These are phyloP conservation scores for Pelargonium nanum DNA, from an alignment of 345 rosid species.

Conservation along the genomic window DNA sequence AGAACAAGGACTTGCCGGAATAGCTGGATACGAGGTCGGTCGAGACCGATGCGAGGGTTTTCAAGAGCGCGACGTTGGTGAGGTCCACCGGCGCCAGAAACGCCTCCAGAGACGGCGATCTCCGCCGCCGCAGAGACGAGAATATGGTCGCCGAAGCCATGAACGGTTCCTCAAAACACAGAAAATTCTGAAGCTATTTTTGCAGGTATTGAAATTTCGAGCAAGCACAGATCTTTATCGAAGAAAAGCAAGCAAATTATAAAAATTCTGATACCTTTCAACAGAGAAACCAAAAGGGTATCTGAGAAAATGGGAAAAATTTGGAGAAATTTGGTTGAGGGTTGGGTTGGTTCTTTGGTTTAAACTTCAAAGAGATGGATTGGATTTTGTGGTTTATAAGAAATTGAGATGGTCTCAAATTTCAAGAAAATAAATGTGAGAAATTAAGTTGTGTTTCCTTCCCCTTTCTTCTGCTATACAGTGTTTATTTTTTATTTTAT, in stretches of 20 bases:
- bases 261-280: no score
- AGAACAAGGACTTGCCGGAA: constrained; percentile 30
- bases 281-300: not conserved
- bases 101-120: constrained; percentile 70
- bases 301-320: not conserved
- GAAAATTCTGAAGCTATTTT: not conserved
- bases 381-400: not conserved
- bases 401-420: no score
- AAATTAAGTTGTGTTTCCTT: not conserved
- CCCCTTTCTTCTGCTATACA: not conserved
- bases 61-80: constrained; percentile 51
- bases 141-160: constrained; percentile 88
- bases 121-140: constrained; percentile 65
- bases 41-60: constrained; percentile 53
- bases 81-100: constrained; percentile 82
- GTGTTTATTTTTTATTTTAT: no score
- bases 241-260: not conserved
- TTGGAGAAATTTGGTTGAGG: not conserved
- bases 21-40: constrained; percentile 46
- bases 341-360: no score
- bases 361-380: not conserved
- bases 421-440: not conserved
- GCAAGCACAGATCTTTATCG: not conserved
- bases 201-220: not conserved
- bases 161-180: not conserved